Evolutionary conservation across 78 protist genomes (phyloP).

Genomic region (Andalucia godoyi): DNA sequence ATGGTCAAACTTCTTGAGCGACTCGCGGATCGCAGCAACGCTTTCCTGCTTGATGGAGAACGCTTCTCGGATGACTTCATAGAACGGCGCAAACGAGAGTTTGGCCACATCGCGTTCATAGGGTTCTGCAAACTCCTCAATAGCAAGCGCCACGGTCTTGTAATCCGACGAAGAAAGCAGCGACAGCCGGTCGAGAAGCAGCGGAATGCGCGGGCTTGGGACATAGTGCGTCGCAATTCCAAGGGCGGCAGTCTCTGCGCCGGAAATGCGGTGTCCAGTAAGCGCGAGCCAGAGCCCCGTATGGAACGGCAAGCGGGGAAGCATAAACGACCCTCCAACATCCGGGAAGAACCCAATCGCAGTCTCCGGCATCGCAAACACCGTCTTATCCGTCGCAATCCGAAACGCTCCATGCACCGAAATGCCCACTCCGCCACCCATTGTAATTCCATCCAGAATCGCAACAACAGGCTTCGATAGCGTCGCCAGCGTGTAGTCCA

Average conservation of each 20-base stretch:
- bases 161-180: too few species aligned
- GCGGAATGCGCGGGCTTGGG: neutral
- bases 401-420: slow-evolving; percentile 55
- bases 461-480: slow-evolving; percentile 50
- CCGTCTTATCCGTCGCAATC: slow-evolving; percentile 64
- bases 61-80: too few species aligned
- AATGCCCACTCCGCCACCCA: slow-evolving; percentile 69
- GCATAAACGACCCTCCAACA: slow-evolving; percentile 46
- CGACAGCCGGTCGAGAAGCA: neutral
- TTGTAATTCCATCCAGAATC: slow-evolving; percentile 55
- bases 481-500: slow-evolving; percentile 42
- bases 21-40: too few species aligned
- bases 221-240: slow-evolving; percentile 40
- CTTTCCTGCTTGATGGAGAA: too few species aligned
- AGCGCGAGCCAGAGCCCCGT: slow-evolving; percentile 61
- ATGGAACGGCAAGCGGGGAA: neutral
- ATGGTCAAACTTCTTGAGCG: too few species aligned
- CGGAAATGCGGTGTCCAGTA: slow-evolving; percentile 46
- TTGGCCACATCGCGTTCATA: too few species aligned
- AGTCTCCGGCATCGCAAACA: slow-evolving; percentile 83
- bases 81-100: too few species aligned
- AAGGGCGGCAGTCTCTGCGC: neutral
- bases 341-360: slow-evolving; percentile 42
- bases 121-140: too few species aligned
- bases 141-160: too few species aligned